Conservation (phyloP, 305 asterid genomes). For the Fraxinus dipetala region DNA sequence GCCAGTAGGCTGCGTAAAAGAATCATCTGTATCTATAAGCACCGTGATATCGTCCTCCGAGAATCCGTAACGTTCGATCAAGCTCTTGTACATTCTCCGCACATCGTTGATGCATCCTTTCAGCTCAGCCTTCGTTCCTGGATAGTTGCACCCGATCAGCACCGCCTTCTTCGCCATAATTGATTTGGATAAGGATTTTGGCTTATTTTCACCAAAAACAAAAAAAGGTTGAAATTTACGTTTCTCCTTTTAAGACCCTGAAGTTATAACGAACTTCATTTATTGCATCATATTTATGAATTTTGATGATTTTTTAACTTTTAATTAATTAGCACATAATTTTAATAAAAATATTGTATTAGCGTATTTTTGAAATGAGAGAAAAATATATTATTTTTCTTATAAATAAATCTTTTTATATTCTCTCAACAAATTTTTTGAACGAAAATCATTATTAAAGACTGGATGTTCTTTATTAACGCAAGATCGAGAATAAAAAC, state of each 20-base stretch:
- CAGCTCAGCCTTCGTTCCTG: conserved; percentile 85
- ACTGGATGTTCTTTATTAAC: too few species aligned
- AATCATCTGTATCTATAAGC: conserved; percentile 71
- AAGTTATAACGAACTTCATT: not conserved
- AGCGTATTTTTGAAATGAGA: not conserved
- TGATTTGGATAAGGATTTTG: not conserved
- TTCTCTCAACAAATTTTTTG: too few species aligned
- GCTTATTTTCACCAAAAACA: not conserved
- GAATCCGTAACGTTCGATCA: conserved; percentile 69
- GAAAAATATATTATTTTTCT: not conserved
- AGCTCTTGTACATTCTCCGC: conserved; percentile 59
- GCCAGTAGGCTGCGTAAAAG: conserved; percentile 80
- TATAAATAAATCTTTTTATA: too few species aligned
- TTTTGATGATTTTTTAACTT: too few species aligned
- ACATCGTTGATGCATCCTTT: conserved; percentile 94
- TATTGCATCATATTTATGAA: not conserved
- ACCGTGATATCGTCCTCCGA: conserved; percentile 67
- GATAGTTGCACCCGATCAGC: conserved; percentile 82
- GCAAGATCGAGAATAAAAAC: too few species aligned
- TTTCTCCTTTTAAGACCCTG: not conserved
- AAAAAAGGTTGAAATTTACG: not conserved
- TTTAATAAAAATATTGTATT: too few species aligned
- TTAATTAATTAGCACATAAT: not conserved
- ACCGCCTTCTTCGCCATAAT: conserved; percentile 79
- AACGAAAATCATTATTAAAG: not conserved